Base-by-base conservation (phyloP, 2,329 filamentous ascomycete species). In the Paracamarosporium sp. region DNA sequence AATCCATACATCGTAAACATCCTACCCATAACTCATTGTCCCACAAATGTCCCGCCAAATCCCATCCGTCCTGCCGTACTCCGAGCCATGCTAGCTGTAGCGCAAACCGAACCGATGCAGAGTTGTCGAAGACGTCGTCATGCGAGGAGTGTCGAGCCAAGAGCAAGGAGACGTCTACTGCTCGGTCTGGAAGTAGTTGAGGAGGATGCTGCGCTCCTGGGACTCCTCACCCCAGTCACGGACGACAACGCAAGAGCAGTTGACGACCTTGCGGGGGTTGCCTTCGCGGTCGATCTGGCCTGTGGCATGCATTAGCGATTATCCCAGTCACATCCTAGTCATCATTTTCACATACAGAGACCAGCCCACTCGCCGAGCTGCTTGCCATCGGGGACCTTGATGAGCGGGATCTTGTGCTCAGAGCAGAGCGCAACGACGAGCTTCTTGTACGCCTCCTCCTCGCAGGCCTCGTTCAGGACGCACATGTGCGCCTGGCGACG, bases 361-460 rank as follows among this genome's bases (percentile, higher is more conserved):
- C 95, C 95, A 80, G 96, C 94, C 95, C 95, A 99, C 87, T 99
- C 95, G 86, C 95, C 95, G 76, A 99, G 87, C 88, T 97, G 92
- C 90, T 99, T 99, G 83, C 95, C 95, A 82, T 99, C 95, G 72
- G 93, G 94, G 67, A 99, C 95, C 92, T 99, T 98, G 89, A 99
- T 99, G 76, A 99, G 86, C 70, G 95, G 95, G 77, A 99, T 99
- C 90, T 97, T 97, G 87, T 99, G 95, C 89, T 99, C 95, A 67
- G 90, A 92, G 91, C 95, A 99, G 62, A 99, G 91, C 65, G 95
- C 95, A 73, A 98, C 91, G 76, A 99, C 94, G 70, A 99, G 89
- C 91, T 99, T 99, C 93, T 99, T 99, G 89, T 99, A 99, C 72
- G 95, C 94, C 85, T 99, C 95, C 89, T 99, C 95, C 87, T 99